Conservation (phyloP, 2,329 filamentous ascomycete genomes). For the Verruconis gallopava region DNA sequence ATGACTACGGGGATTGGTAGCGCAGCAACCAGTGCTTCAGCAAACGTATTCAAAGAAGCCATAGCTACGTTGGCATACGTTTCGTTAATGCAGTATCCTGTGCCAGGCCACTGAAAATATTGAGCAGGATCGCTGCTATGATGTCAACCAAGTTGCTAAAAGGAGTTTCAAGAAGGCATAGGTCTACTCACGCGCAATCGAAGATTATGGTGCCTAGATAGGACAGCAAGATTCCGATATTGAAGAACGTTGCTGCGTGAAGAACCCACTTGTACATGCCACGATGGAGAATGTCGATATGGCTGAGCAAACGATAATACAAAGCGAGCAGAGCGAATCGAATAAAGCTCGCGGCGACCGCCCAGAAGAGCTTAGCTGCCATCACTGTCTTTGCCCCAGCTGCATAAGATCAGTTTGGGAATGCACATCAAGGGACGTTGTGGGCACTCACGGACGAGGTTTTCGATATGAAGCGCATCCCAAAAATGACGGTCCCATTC, state of each 20-base stretch:
- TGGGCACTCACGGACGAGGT: not conserved
- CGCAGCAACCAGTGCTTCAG: constrained; percentile 29
- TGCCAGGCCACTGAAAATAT: constrained; percentile 7
- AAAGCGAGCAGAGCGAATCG: constrained; percentile 32
- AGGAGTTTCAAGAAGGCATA: no score
- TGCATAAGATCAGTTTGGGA: not conserved
- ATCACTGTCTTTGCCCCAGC: constrained; percentile 23
- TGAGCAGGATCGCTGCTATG: not conserved
- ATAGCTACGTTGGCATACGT: constrained; percentile 3
- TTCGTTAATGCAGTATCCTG: constrained; percentile 4
- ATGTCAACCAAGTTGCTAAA: no score
- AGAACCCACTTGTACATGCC: constrained; percentile 20
- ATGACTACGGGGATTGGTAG: constrained; percentile 32
- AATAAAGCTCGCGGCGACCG: constrained; percentile 28
- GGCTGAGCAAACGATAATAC: constrained; percentile 31
- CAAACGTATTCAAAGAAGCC: constrained; percentile 25
- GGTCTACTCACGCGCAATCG: not conserved
- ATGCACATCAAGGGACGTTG: not conserved
- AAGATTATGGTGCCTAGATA: constrained; percentile 17
- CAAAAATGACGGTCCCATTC: constrained; percentile 11
- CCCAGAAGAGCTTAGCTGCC: constrained; percentile 29
- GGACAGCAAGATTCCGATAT: constrained; percentile 24
- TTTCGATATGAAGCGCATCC: not conserved
- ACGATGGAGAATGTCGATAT: constrained; percentile 27
- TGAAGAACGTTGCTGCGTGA: constrained; percentile 26